These are phyloP conservation scores for Globisporangium cystogenes DNA, from an alignment of 352 stramenopile species.

Conservation along the genomic window DNA sequence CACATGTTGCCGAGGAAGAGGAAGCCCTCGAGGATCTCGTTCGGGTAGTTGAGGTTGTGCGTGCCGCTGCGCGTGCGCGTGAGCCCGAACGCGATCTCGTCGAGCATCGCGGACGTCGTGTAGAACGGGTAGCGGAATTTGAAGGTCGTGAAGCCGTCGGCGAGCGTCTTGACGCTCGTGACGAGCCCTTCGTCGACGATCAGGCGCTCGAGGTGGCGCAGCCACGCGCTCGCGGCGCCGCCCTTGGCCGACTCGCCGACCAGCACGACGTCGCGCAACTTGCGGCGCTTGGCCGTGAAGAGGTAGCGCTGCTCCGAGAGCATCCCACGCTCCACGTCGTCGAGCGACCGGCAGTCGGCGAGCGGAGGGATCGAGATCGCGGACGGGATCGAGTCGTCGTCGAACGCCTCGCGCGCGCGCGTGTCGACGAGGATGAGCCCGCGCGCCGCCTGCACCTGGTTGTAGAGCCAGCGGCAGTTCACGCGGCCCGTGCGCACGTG, in stretches of 20 bases:
- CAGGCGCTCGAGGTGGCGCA: constrained; percentile 52
- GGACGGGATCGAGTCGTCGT: constrained; percentile 71
- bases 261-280: constrained; percentile 74
- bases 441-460: constrained; percentile 69
- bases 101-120: constrained; percentile 59
- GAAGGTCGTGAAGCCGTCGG: constrained; percentile 82
- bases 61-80: constrained; percentile 76
- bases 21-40: constrained; percentile 85
- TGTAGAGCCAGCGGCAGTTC: constrained; percentile 82
- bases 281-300: constrained; percentile 67
- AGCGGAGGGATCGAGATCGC: constrained; percentile 70
- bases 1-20: constrained; percentile 87
- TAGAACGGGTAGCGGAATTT: constrained; percentile 85
- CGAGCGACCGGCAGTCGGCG: constrained; percentile 28
- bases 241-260: constrained; percentile 67
- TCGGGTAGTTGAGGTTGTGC: constrained; percentile 86
- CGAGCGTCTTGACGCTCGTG: constrained; percentile 67
- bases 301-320: constrained; percentile 65
- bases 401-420: constrained; percentile 37
- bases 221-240: constrained; percentile 28
- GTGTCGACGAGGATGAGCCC: constrained; percentile 80
- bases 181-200: constrained; percentile 72
- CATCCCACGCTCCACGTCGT: constrained; percentile 47
- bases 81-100: constrained; percentile 51
- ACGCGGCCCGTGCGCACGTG: constrained; percentile 60